Conservation (phyloP, 345 rosid genomes). For the Eucalyptus regnans region DNA sequence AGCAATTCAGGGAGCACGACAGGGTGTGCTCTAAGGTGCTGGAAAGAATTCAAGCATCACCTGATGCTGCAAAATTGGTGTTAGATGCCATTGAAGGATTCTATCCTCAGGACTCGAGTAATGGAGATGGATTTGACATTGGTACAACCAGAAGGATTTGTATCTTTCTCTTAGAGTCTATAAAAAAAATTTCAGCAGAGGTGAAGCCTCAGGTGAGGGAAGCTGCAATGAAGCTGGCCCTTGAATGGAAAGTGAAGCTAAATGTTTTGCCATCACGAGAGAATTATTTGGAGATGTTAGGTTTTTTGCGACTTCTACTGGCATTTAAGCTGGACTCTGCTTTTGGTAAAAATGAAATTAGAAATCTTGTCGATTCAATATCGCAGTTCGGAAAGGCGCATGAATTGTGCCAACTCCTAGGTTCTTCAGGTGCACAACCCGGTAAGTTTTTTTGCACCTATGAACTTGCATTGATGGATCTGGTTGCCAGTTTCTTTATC, state of each 20-base stretch:
- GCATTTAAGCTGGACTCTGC: conserved; percentile 8
- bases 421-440: background rate
- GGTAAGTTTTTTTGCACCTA: background rate
- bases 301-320: conserved; percentile 14
- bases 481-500: background rate
- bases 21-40: background rate
- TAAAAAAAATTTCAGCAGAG: conserved; percentile 2
- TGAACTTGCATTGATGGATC: background rate
- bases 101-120: background rate
- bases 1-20: background rate
- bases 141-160: background rate
- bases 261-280: background rate
- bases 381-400: background rate
- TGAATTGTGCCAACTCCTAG: conserved; percentile 8
- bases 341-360: conserved; percentile 16
- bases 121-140: background rate
- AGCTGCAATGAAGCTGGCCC: conserved; percentile 8
- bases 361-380: background rate
- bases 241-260: conserved; percentile 10
- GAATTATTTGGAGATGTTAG: conserved; percentile 10
- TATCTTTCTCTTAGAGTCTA: background rate
- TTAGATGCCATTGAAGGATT: conserved; percentile 15
- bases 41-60: conserved; percentile 1
- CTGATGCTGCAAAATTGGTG: conserved; percentile 16
- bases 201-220: conserved; percentile 3